phyloP scores from a whole-genome alignment of 306 rosid species.

The Cucumis sativus region DNA sequence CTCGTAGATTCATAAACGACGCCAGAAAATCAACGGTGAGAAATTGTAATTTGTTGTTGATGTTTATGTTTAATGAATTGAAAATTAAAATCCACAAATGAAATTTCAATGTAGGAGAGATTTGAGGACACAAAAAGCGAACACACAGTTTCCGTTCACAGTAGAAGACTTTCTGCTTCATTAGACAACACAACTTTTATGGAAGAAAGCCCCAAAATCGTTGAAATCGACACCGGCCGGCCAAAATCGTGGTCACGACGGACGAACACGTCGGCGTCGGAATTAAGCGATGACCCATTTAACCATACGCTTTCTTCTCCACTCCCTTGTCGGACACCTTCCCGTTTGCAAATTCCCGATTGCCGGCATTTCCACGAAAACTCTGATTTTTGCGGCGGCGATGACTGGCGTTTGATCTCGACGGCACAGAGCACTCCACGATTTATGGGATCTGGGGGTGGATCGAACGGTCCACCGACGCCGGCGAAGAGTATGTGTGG shows the following conservation, averaged over 20 bases:
- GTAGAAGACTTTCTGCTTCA: slow-evolving; percentile 52
- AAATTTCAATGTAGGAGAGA: slow-evolving; percentile 37
- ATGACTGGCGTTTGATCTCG: slow-evolving; percentile 49
- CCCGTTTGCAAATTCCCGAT: slow-evolving; percentile 31
- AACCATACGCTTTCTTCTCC: slow-evolving; percentile 41
- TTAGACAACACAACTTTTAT: slow-evolving; percentile 33
- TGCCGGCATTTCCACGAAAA: slow-evolving; percentile 27
- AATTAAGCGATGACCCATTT: slow-evolving; percentile 44
- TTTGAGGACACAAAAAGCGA: slow-evolving; percentile 56
- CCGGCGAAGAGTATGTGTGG: slow-evolving; percentile 50
- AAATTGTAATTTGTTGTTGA: neutral
- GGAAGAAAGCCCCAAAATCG: slow-evolving; percentile 67
- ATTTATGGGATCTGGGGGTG: slow-evolving; percentile 32
- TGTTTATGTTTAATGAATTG: neutral
- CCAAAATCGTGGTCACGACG: slow-evolving; percentile 64
- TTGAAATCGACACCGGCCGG: slow-evolving; percentile 75
- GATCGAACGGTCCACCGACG: slow-evolving; percentile 31
- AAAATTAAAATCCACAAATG: neutral
- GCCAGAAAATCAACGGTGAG: slow-evolving; percentile 64
- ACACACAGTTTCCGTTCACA: slow-evolving; percentile 35
- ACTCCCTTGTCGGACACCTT: slow-evolving; percentile 24
- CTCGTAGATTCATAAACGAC: slow-evolving; percentile 21
- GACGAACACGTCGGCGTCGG: slow-evolving; percentile 54
- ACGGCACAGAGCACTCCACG: slow-evolving; percentile 89
- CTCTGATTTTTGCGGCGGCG: slow-evolving; percentile 55